A percentile compares a stretch with the other conserved stretches of the same genome.
Evolutionary conservation across 176 grass and related monocot species (phyloP).

Genomic region (Eremochloa ophiuroides): DNA sequence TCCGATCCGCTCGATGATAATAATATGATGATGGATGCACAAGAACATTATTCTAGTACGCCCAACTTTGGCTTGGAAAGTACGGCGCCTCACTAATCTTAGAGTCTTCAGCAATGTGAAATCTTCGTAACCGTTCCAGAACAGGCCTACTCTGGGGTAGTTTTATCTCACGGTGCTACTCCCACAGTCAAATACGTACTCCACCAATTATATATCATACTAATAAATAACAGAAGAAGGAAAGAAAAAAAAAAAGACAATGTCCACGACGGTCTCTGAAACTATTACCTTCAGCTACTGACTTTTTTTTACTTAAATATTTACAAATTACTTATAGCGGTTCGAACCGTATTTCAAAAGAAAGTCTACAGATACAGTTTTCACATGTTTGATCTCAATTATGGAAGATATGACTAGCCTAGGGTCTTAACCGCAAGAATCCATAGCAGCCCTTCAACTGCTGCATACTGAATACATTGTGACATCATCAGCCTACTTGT

Average conservation of each 20-base stretch:
- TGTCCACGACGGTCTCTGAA: background rate
- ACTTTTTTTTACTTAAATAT: background rate
- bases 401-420: background rate
- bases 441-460: background rate
- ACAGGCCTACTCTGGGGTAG: too few species aligned
- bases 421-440: background rate
- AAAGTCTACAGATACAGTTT: background rate
- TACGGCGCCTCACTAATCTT: background rate
- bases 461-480: background rate
- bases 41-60: background rate
- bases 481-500: background rate
- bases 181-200: too few species aligned
- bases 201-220: too few species aligned
- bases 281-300: background rate
- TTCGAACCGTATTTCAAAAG: background rate
- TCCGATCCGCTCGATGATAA: background rate
- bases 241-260: too few species aligned
- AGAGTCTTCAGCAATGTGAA: background rate
- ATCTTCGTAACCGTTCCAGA: background rate
- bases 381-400: background rate
- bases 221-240: too few species aligned
- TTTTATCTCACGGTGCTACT: too few species aligned
- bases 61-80: background rate
- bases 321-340: background rate
- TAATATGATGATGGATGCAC: background rate